Base-by-base conservation (phyloP, 1,284 basidiomycete species). In the Waitea zeae region DNA sequence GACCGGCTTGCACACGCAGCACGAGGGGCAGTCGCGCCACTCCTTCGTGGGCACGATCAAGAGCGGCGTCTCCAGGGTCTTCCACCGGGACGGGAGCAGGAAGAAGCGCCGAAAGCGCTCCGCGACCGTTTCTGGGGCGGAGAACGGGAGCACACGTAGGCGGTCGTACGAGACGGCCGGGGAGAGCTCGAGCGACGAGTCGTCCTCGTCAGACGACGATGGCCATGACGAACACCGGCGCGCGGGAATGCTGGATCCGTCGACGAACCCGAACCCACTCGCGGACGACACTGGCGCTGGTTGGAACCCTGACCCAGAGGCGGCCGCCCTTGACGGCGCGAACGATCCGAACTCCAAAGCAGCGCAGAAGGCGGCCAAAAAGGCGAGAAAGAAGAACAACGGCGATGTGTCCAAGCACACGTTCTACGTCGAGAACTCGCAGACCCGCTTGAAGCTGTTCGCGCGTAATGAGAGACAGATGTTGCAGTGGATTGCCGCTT, bases 391-490 rank as follows among this genome's bases (percentile, higher is more conserved):
- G 48, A 62, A 61, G 42, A 55, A 51, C 31, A 43, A 47, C 2
- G 61, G 61, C 20, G 74, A 80, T 35, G 74, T 82, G 12, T 83
- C 78, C 20, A 80, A 84, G 46, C 95, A 98, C 55, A 93, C 87
- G 0, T 98, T 98, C 56, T 96, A 86, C 49, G 71, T 98, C 38
- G 67, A 77, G 43, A 97, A 96, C 50, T 77, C 87, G 3, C 93
- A 98, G 56, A 76, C 82, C 59, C 71, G 75, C 37, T 57, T 98
- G 41, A 92, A 93, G 56, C 54, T 97, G 4, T 77, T 75, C 38
- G 90, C 95, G 7, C 79, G 76, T 50, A 95, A 81, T 50, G 87
- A 96, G 79, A 72, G 92, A 18, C 87, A 95, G 64, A 96, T 97
- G 89, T 65, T 89, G 41, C 93, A 98, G 52, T 98, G 92, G 73